Conservation (phyloP, 306 rosid species). For the Trichosanthes truncata region DNA sequence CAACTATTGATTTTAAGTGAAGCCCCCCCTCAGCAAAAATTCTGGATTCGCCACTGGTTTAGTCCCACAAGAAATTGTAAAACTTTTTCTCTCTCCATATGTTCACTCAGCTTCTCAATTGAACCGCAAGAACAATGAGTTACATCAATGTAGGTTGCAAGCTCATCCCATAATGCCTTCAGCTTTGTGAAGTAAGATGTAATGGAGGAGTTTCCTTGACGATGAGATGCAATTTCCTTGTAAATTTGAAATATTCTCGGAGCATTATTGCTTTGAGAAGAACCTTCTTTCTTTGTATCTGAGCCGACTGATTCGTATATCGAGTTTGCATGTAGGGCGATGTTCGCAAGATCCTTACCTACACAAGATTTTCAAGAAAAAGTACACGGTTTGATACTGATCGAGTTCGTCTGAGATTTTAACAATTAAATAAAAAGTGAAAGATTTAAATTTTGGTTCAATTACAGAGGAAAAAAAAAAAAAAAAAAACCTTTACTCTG, state of each 20-base stretch:
- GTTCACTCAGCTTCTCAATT: not conserved
- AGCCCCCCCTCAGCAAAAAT: too few species aligned
- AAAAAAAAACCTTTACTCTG: too few species aligned
- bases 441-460: too few species aligned
- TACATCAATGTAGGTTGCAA: not conserved
- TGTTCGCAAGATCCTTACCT: not conserved
- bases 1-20: too few species aligned
- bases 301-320: not conserved
- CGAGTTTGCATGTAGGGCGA: not conserved
- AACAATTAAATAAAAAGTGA: too few species aligned
- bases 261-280: not conserved
- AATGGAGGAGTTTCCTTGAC: not conserved
- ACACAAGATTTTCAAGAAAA: not conserved
- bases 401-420: too few species aligned
- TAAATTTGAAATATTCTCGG: not conserved
- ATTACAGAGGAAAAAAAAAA: too few species aligned
- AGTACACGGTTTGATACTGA: too few species aligned
- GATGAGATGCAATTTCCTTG: not conserved
- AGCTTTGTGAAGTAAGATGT: not conserved
- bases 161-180: not conserved
- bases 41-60: too few species aligned
- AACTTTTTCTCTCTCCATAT: not conserved
- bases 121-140: not conserved
- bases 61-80: not conserved
- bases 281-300: not conserved